Evolutionary conservation across 1,284 basidiomycete genomes (phyloP).

Genomic region (Salmacisia buchloeana): DNA sequence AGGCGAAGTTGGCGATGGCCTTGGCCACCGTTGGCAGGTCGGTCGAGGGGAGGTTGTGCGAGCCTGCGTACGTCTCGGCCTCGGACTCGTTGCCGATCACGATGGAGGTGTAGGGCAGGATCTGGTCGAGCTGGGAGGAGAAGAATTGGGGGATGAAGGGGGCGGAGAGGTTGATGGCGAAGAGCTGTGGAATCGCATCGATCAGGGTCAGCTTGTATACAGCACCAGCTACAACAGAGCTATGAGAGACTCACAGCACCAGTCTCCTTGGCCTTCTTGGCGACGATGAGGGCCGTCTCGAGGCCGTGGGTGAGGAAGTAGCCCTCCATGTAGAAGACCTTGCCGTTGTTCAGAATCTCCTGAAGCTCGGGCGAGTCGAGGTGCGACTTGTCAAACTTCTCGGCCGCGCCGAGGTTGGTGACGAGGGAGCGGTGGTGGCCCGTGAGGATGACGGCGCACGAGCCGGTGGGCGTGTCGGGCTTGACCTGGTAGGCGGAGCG

Average conservation of each 20-base stretch:
- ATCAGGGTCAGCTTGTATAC: not conserved
- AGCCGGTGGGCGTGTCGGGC: constrained; percentile 81
- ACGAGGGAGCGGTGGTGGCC: constrained; percentile 90
- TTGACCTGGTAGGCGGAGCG: constrained; percentile 82
- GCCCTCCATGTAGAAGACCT: constrained; percentile 89
- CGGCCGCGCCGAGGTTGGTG: constrained; percentile 82
- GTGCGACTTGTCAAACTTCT: constrained; percentile 77
- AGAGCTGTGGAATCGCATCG: constrained; percentile 16
- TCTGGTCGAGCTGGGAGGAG: constrained; percentile 55
- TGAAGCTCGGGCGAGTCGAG: constrained; percentile 72
- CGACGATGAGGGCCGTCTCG: constrained; percentile 68
- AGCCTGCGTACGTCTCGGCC: constrained; percentile 76
- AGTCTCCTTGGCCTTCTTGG: constrained; percentile 70
- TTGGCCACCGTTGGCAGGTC: constrained; percentile 45
- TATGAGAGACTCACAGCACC: constrained; percentile 62
- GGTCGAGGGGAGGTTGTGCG: constrained; percentile 50
- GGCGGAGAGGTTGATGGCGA: constrained; percentile 82
- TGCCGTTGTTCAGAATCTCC: constrained; percentile 70
- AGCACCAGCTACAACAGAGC: not conserved
- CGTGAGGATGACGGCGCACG: constrained; percentile 92
- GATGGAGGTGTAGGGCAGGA: constrained; percentile 44
- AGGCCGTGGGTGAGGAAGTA: constrained; percentile 95
- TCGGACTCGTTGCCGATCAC: constrained; percentile 80
- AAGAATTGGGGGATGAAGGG: constrained; percentile 98
- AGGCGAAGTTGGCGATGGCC: constrained; percentile 37